Conservation (phyloP, 2,329 filamentous ascomycete species). For the Pseudogymnoascus sp. region DNA sequence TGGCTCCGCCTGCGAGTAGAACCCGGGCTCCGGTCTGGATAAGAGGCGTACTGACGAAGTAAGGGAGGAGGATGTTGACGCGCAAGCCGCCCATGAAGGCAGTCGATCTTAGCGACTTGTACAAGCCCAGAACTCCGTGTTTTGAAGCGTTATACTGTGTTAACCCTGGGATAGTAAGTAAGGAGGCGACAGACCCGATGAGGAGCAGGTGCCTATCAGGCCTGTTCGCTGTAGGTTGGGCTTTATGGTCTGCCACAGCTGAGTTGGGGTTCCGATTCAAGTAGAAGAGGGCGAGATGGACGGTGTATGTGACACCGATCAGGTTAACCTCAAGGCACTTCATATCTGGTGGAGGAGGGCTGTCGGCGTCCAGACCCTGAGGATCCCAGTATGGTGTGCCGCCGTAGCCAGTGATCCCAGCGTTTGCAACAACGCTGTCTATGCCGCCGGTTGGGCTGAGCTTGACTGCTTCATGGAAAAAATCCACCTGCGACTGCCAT, state of each 20-base stretch:
- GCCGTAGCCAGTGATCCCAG: constrained; percentile 47
- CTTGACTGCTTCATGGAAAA: constrained; percentile 53
- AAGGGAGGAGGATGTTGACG: constrained; percentile 60
- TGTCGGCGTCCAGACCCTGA: constrained; percentile 35
- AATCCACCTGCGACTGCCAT: constrained; percentile 55
- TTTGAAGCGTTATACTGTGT: constrained; percentile 55
- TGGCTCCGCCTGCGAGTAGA: constrained; percentile 49
- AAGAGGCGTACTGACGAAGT: constrained; percentile 59
- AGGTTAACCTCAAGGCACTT: constrained; percentile 55
- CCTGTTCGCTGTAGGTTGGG: constrained; percentile 25
- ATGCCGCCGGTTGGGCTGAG: constrained; percentile 49
- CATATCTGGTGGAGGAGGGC: constrained; percentile 43
- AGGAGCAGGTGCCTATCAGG: constrained; percentile 56
- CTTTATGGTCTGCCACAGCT: constrained; percentile 26
- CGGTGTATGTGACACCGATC: constrained; percentile 57
- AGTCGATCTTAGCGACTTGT: constrained; percentile 48
- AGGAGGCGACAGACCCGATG: constrained; percentile 54
- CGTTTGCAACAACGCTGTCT: constrained; percentile 60
- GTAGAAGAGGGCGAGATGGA: constrained; percentile 56
- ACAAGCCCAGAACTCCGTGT: constrained; percentile 59
- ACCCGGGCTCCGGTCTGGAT: constrained; percentile 39
- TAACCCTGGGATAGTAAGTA: constrained; percentile 38
- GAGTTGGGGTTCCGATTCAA: constrained; percentile 44
- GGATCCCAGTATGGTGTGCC: constrained; percentile 38
- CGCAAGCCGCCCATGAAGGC: constrained; percentile 46